Conservation (phyloP, 2,329 filamentous ascomycete species). For the Diaporthe nobilis region DNA sequence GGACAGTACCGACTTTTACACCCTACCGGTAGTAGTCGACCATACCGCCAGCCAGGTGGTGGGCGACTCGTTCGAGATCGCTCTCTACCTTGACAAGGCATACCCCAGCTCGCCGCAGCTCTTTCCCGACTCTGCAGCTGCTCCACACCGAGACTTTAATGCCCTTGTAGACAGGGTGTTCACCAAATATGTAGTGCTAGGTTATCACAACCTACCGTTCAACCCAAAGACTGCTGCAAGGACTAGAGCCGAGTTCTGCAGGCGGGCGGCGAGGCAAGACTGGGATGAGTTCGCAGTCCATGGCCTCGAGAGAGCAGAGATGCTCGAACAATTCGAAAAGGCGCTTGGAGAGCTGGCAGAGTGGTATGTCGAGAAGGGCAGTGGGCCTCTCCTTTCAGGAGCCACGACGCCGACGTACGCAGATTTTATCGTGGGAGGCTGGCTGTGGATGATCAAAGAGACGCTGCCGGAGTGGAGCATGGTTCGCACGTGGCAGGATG, state of each 20-base stretch:
- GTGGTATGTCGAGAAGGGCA: slow-evolving; percentile 54
- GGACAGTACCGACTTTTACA: slow-evolving; percentile 63
- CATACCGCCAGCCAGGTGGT: slow-evolving; percentile 49
- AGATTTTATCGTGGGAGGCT: slow-evolving; percentile 70
- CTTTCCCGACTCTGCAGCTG: slow-evolving; percentile 8
- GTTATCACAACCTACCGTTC: slow-evolving; percentile 60
- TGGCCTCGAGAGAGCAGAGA: slow-evolving; percentile 56
- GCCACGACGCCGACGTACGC: slow-evolving; percentile 63
- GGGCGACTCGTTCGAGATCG: slow-evolving; percentile 78
- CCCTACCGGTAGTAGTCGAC: slow-evolving; percentile 34
- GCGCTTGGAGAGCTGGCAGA: slow-evolving; percentile 58
- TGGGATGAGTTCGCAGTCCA: slow-evolving; percentile 60
- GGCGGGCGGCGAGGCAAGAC: slow-evolving; percentile 58
- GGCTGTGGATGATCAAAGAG: slow-evolving; percentile 62
- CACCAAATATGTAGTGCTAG: slow-evolving; percentile 59
- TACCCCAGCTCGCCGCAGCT: slow-evolving; percentile 57
- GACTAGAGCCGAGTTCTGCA: slow-evolving; percentile 62
- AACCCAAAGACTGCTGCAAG: slow-evolving; percentile 62
- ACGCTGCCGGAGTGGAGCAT: slow-evolving; percentile 62
- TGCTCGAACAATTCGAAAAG: slow-evolving; percentile 56
- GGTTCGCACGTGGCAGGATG: slow-evolving; percentile 62
- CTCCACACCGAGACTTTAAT: slow-evolving; percentile 60
- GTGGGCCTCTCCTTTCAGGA: slow-evolving; percentile 62
- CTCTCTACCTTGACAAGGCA: slow-evolving; percentile 67
- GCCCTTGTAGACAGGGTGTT: slow-evolving; percentile 68